Evolutionary conservation across 768 basidiomycete genomes (phyloP), one percentile per base, ranked within the genome.

Genomic region (Kwoniella botswanensis): DNA sequence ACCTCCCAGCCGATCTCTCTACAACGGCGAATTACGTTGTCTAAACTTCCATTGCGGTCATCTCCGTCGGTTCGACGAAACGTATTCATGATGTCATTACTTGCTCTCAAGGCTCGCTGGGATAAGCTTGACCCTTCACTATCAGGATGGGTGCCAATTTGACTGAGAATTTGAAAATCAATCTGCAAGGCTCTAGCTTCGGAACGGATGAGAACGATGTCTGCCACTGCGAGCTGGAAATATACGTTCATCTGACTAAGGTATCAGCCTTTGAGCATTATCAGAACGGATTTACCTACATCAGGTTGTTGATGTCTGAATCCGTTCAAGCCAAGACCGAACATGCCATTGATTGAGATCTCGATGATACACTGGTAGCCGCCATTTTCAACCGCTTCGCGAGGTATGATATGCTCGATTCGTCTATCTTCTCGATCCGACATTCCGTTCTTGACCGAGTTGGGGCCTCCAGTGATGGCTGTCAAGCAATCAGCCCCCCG

Each of bases 321-420:
- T 4, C 63, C 68, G 35, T 70, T 64, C 35, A 59, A 17, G 75
- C 93, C 77, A 60, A 93, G 89, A 57, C 95, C 95, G 76, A 96
- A 97, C 93, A 97, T 94, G 62, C 92, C 95, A 71, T 97, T 97
- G 52, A 63, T 59, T 46, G 72, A 75, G 26, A 68, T 55, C 55
- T 76, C 74, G 53, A 75, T 70, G 63, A 71, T 67, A 43, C 73
- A 72, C 17, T 71, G 73, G 75, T 86, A 81, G 11, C 76, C 83
- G 9, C 91, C 91, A 22, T 84, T 82, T 72, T 87, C 86, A 65
- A 90, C 85, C 21, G 87, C 89, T 24, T 88, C 86, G 42, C 82
- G 84, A 0, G 93, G 90, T 56, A 98, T 90, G 80, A 97, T 93
- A 81, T 92, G 92, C 78, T 98, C 95, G 59, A 98, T 94, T 41